A percentile compares a stretch with the other conserved stretches of the same genome.
Evolutionary conservation across 352 stramenopile genomes (phyloP).

Genomic region (Phytopythium delawarense): DNA sequence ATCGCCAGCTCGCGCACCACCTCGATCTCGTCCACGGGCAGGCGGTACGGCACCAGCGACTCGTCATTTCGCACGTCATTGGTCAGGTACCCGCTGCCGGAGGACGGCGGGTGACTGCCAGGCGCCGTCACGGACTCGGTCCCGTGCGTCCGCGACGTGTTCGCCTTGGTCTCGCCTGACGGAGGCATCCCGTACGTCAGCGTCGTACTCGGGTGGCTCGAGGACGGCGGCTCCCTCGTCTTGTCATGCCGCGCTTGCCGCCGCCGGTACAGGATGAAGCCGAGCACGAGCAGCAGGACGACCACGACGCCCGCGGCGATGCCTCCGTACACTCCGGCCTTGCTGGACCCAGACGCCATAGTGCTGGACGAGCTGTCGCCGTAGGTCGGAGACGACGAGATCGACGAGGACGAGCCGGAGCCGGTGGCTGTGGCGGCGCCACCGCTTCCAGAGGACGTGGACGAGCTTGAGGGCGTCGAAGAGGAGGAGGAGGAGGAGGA

Average conservation of each 20-base stretch:
- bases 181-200: constrained; percentile 2
- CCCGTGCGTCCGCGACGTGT: not conserved
- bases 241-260: constrained; percentile 6
- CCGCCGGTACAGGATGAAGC: constrained; percentile 23
- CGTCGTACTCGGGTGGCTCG: not conserved
- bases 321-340: constrained; percentile 15
- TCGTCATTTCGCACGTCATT: constrained; percentile 73
- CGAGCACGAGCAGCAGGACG: constrained; percentile 16
- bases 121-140: constrained; percentile 10
- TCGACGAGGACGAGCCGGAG: constrained; percentile 1
- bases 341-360: constrained; percentile 10
- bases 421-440: constrained; percentile 4
- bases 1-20: constrained; percentile 35
- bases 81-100: constrained; percentile 20
- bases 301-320: constrained; percentile 17
- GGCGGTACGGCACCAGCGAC: constrained; percentile 39
- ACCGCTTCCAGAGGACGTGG: constrained; percentile 4
- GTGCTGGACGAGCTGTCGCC: constrained; percentile 13
- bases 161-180: not conserved
- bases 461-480: constrained; percentile 9
- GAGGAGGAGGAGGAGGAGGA: constrained; percentile 9
- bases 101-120: constrained; percentile 17
- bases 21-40: constrained; percentile 46
- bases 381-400: not conserved
- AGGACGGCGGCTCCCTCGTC: not conserved